These are phyloP conservation scores for Rosa multiflora DNA, from an alignment of 306 rosid genomes.

Conservation along the genomic window DNA sequence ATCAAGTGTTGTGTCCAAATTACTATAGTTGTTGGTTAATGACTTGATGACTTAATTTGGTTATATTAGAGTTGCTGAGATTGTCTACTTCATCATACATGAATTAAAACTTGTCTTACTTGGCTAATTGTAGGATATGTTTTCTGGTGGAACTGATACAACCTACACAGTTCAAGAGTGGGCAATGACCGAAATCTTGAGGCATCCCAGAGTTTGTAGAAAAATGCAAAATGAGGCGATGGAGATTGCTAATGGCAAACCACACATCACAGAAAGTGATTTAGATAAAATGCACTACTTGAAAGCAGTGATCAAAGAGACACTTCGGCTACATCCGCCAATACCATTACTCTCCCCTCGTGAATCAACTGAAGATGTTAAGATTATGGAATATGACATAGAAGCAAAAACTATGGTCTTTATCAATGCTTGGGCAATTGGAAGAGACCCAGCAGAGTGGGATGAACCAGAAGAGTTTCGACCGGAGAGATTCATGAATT, in stretches of 20 bases:
- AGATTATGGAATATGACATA: conserved; percentile 18
- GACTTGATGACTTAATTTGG: neutral
- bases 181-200: conserved; percentile 48
- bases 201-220: conserved; percentile 28
- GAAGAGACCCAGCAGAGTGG: conserved; percentile 39
- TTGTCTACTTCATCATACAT: neutral
- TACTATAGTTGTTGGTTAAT: neutral
- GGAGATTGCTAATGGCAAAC: conserved; percentile 25
- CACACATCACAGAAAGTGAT: conserved; percentile 33
- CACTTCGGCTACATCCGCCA: conserved; percentile 42
- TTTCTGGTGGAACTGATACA: conserved; percentile 57
- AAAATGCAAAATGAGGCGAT: neutral
- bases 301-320: conserved; percentile 49
- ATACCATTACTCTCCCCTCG: conserved; percentile 43
- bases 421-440: conserved; percentile 42
- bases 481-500: conserved; percentile 34
- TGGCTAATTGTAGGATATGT: conserved; percentile 33
- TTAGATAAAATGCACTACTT: conserved; percentile 37
- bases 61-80: neutral
- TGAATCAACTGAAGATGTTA: conserved; percentile 21
- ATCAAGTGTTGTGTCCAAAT: neutral
- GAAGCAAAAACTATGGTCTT: conserved; percentile 12
- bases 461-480: conserved; percentile 35
- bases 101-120: too few species aligned
- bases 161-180: conserved; percentile 41